Base-by-base conservation (phyloP, 495 filamentous ascomycete species). In the Daldinia childiae region DNA sequence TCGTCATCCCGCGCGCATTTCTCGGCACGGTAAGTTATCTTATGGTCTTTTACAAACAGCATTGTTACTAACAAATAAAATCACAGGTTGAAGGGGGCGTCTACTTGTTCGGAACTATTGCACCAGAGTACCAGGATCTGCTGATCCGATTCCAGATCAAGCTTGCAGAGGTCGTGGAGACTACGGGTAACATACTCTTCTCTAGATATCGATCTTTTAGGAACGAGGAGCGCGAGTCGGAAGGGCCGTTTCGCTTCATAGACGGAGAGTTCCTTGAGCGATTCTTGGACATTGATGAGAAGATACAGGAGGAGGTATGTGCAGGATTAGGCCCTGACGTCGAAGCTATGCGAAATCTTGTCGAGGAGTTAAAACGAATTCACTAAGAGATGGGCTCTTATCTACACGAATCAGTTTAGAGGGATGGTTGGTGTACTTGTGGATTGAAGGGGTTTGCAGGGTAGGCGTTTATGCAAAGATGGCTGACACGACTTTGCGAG, bases 191-290 rank as follows among this genome's bases (percentile, higher is more conserved):
- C 32, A 84, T 98, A 12, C 83, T 90, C 0, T 97, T 96, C 79
- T 87, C 87, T 56, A 82, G 82, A 4, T 99, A 91, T 79, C 88
- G 95, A 21, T 91, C 90, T 0, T 97, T 95, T 80, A 86, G 87
- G 51, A 93, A 87, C 24, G 81, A 84, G 34, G 89, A 90, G 26
- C 82, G 91, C 41, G 89, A 90, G 57, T 87, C 87, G 0, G 89
- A 91, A 4, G 92, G 91, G 62, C 95, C 96, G 1, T 90, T 87
- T 68, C 86, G 95, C 7, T 97, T 98, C 74, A 88, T 98, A 48
- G 95, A 99, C 74, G 95, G 94, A 0, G 95, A 98, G 76, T 80
- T 98, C 57, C 83, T 99, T 27, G 94, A 97, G 79, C 77, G 86
- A 45, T 99, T 98, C 78, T 77, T 98, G 62, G 90, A 93, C 68